A percentile compares a stretch with the other conserved stretches of the same genome.
Conservation (phyloP, 2,329 filamentous ascomycete species). For the Aureobasidium sp. region DNA sequence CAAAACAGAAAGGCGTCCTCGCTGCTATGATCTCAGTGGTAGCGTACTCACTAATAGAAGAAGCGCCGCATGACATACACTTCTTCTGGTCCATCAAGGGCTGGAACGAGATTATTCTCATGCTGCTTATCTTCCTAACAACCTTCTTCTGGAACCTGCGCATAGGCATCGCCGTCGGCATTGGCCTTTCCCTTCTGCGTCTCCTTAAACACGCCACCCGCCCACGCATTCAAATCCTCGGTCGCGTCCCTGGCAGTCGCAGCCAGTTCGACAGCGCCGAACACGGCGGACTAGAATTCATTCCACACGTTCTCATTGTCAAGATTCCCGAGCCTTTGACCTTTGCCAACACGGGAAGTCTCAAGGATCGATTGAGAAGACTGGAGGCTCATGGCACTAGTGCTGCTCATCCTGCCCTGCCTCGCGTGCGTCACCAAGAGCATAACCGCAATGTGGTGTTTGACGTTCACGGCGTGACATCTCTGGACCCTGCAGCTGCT, state of each 20-base stretch:
- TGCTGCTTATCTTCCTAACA: constrained; percentile 80
- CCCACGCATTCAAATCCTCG: constrained; percentile 91
- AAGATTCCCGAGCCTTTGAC: constrained; percentile 96
- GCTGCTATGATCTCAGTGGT: constrained; percentile 93
- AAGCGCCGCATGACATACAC: constrained; percentile 81
- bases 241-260: constrained; percentile 70
- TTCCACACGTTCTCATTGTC: constrained; percentile 88
- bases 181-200: constrained; percentile 80
- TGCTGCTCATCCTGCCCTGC: constrained; percentile 76
- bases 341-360: constrained; percentile 81
- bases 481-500: constrained; percentile 83
- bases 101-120: constrained; percentile 77
- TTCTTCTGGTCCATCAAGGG: constrained; percentile 85
- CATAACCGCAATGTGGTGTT: constrained; percentile 91
- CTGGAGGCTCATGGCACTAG: constrained; percentile 87
- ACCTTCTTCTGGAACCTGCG: constrained; percentile 95
- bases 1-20: constrained; percentile 73
- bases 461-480: constrained; percentile 94
- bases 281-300: constrained; percentile 64
- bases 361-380: constrained; percentile 73
- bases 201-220: constrained; percentile 87
- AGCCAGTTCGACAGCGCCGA: constrained; percentile 81
- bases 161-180: constrained; percentile 85
- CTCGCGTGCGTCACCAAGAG: constrained; percentile 65
- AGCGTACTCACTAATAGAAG: constrained; percentile 88